Conservation (phyloP, 148 eudicot species). For the Simmondsia chinensis region DNA sequence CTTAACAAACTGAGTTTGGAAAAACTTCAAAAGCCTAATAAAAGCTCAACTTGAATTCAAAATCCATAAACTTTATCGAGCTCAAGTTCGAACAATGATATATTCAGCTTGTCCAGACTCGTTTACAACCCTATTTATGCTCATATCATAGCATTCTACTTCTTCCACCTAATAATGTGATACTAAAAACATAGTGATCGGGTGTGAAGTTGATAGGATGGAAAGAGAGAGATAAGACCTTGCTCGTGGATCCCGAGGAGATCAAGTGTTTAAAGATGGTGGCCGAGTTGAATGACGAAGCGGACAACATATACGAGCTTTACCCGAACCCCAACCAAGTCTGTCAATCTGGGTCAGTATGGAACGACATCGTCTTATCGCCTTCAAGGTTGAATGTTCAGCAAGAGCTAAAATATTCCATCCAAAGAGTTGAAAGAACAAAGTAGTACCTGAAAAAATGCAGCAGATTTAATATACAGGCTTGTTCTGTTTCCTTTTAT, state of each 20-base stretch:
- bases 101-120: too few relatives aligned
- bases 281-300: slow-evolving; percentile 63
- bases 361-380: slow-evolving; percentile 95
- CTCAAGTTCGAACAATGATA: too few relatives aligned
- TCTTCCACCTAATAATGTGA: not conserved
- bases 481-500: too few relatives aligned
- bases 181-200: slow-evolving; percentile 11
- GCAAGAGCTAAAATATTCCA: slow-evolving; percentile 80
- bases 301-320: slow-evolving; percentile 70
- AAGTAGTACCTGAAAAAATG: slow-evolving; percentile 8
- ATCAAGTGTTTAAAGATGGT: slow-evolving; percentile 56
- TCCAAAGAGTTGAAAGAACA: slow-evolving; percentile 62
- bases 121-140: too few relatives aligned
- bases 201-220: slow-evolving; percentile 89
- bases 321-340: slow-evolving; percentile 63
- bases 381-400: slow-evolving; percentile 89
- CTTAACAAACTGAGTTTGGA: too few relatives aligned
- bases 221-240: slow-evolving; percentile 89
- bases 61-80: too few relatives aligned
- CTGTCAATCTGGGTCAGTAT: slow-evolving; percentile 53
- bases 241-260: slow-evolving; percentile 93
- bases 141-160: too few relatives aligned
- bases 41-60: too few relatives aligned
- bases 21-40: too few relatives aligned
- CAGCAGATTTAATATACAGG: not conserved